These are phyloP conservation scores for Striga asiatica DNA, from an alignment of 257 asterid genomes.

Conservation along the genomic window DNA sequence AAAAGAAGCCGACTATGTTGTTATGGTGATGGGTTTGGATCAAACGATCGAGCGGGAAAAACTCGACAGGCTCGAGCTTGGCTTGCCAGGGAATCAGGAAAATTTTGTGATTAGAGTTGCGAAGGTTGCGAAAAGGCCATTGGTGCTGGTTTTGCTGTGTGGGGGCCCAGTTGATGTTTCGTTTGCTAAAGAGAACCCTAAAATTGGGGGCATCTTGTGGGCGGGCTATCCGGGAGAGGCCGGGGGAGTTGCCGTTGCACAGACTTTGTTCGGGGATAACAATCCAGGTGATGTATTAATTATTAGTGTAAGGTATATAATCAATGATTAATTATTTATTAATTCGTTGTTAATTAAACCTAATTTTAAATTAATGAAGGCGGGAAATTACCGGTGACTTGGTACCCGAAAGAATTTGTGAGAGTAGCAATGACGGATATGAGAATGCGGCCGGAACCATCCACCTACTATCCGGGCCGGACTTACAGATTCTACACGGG, in stretches of 20 bases:
- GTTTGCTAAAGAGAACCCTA: constrained; percentile 44
- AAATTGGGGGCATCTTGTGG: constrained; percentile 63
- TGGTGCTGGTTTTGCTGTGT: constrained; percentile 42
- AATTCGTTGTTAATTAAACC: too few species aligned
- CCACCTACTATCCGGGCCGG: constrained; percentile 58
- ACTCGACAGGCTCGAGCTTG: constrained; percentile 44
- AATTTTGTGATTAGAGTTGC: constrained; percentile 32
- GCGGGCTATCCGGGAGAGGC: constrained; percentile 79
- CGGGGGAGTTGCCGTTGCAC: constrained; percentile 64
- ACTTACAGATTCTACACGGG: constrained; percentile 66
- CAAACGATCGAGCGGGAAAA: constrained; percentile 50
- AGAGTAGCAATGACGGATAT: constrained; percentile 56
- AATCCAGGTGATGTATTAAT: constrained; percentile 37
- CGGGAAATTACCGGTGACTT: constrained; percentile 57
- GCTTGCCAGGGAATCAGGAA: constrained; percentile 52
- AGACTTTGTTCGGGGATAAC: constrained; percentile 60
- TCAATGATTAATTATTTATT: neutral
- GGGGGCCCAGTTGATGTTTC: constrained; percentile 75
- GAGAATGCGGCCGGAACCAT: constrained; percentile 62
- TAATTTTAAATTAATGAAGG: too few species aligned
- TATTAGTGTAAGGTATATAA: too few species aligned
- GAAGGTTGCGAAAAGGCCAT: constrained; percentile 42
- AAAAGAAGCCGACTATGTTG: constrained; percentile 34
- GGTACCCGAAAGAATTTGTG: constrained; percentile 56
- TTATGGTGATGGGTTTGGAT: constrained; percentile 59